Conservation (phyloP, 306 rosid genomes). For the Casuarina equisetifolia region DNA sequence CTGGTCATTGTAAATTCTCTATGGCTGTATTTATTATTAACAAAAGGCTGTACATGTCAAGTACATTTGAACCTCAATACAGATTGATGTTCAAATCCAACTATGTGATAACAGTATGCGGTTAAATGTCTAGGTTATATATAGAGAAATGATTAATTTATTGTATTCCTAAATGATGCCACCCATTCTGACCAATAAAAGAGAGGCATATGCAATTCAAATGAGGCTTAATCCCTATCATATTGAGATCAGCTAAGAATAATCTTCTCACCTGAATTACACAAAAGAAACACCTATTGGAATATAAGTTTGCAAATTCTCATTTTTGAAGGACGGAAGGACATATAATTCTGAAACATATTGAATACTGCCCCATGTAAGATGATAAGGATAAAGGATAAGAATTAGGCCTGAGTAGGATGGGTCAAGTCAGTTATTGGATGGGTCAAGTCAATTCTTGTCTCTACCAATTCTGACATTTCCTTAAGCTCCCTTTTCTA, state of each 20-base stretch:
- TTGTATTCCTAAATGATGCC: not conserved
- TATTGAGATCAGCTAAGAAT: not conserved
- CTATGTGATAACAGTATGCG: not conserved
- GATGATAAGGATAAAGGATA: not conserved
- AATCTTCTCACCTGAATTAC: not conserved
- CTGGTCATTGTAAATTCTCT: not conserved
- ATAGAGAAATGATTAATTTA: not conserved
- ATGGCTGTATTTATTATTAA: not conserved
- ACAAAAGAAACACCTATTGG: not conserved
- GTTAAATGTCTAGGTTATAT: not conserved
- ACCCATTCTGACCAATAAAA: not conserved
- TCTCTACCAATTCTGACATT: not conserved
- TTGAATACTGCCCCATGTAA: not conserved
- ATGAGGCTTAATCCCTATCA: not conserved
- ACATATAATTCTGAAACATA: not conserved
- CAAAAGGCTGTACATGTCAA: not conserved
- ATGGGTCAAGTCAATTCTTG: not conserved
- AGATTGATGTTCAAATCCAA: not conserved
- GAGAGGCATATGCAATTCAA: not conserved
- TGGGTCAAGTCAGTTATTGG: not conserved
- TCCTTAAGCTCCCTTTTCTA: not conserved
- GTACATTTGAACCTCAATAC: not conserved
- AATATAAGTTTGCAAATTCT: not conserved
- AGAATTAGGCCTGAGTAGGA: not conserved
- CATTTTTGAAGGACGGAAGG: not conserved